Base-by-base conservation (phyloP, 345 rosid genomes). In the Gossypium ekmanianum region DNA sequence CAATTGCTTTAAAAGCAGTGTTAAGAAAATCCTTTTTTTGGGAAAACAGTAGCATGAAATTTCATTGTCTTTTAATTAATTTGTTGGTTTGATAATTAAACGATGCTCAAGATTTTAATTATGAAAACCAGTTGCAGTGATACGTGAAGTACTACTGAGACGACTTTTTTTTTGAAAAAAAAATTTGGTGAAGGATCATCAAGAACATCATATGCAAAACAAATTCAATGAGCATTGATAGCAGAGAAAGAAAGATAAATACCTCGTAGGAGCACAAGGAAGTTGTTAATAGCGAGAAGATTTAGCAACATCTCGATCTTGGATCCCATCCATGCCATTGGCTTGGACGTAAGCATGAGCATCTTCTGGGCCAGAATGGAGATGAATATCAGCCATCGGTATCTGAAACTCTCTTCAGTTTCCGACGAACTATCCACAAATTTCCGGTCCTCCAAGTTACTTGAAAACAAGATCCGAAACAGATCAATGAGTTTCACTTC, bases 361-460 rank as follows among this genome's bases (percentile, higher is more conserved):
- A 85, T 18, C 77, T 90, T 87, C 76, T 87, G 93, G 34, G 73
- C 78, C 17, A 81, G 73, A 14, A 88, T 74, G 63, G 97, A 91
- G 76, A 88, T 61, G 58, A 91, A 87, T 47, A 90, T 85, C 79
- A 90, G 75, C 93, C 92, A 91, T 62, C 95, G 78, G 3, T 81
- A 81, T 66, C 80, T 48, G 54, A 91, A 89, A 65, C 81, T 83
- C 51, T 79, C 85, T 59, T 83, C 87, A 4, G 59, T 72, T 1
- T 29, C 61, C 39, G 75, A 78, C 2, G 90, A 80, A 73, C 90
- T 81, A 13, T 90, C 88, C 6, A 90, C 84, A 55, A 84, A 85
- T 17, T 80, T 74, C 13, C 84, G 85, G 9, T 79, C 79, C 57
- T 74, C 73, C 3, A 86, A 71, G 70, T 84, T 79, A 4, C 81